These are phyloP conservation scores for Santalum album DNA, from an alignment of 164 flowering plant species.

Conservation along the genomic window DNA sequence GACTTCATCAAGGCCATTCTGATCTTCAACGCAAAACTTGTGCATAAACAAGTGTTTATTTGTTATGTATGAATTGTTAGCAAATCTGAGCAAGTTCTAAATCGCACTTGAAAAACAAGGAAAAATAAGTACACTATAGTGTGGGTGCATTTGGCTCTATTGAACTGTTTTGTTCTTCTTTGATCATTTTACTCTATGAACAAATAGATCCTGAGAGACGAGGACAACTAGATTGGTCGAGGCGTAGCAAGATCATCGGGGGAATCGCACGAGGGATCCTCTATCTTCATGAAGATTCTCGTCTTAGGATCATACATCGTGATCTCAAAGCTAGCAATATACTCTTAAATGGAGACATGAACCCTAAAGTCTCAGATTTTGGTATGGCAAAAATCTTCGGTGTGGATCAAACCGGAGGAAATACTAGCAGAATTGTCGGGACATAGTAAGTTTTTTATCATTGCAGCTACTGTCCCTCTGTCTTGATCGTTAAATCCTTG, in stretches of 20 bases:
- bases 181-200: background rate
- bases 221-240: constrained; percentile 30
- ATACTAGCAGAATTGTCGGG: constrained; percentile 26
- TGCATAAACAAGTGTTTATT: too few species aligned
- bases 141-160: too few species aligned
- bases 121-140: too few species aligned
- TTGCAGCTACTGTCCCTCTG: too few species aligned
- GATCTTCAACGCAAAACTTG: too few species aligned
- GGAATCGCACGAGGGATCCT: constrained; percentile 59
- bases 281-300: constrained; percentile 61
- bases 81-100: too few species aligned
- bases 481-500: too few species aligned
- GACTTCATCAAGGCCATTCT: too few species aligned
- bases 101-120: too few species aligned
- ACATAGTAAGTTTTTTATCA: constrained; percentile 24
- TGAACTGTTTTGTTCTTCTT: too few species aligned
- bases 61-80: too few species aligned
- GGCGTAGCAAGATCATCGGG: constrained; percentile 33
- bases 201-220: constrained; percentile 20
- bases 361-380: constrained; percentile 54
- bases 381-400: constrained; percentile 44
- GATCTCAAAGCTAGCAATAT: constrained; percentile 61
- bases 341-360: constrained; percentile 38
- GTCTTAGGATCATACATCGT: constrained; percentile 40
- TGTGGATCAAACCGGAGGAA: constrained; percentile 17